Evolutionary conservation across 768 basidiomycete species (phyloP).

Genomic region (Suillus alpinus): DNA sequence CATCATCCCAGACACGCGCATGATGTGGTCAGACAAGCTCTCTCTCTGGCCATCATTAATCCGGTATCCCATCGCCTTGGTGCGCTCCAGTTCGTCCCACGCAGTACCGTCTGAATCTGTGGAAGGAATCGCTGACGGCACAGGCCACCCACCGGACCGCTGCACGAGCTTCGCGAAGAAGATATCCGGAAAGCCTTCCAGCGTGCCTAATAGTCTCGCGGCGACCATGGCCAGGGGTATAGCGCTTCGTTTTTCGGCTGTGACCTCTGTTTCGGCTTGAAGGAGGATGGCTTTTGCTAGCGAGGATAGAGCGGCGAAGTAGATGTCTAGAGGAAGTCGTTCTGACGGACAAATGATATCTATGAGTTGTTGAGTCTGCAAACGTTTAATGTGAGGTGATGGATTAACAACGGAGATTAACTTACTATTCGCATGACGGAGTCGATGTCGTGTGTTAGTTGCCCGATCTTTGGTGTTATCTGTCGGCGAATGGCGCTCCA

Average conservation of each 20-base stretch:
- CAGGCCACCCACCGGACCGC: conserved; percentile 83
- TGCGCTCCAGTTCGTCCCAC: conserved; percentile 41
- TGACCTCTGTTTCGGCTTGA: conserved; percentile 92
- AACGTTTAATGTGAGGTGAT: conserved; percentile 9
- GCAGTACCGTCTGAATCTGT: conserved; percentile 47
- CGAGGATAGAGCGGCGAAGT: conserved; percentile 79
- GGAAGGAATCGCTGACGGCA: conserved; percentile 61
- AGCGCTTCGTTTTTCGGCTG: conserved; percentile 83
- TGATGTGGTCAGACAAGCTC: conserved; percentile 54
- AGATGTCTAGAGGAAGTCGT: conserved; percentile 41
- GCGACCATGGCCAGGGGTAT: conserved; percentile 78
- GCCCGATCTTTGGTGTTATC: conserved; percentile 86
- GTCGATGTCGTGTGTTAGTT: conserved; percentile 68
- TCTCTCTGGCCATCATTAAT: conserved; percentile 48
- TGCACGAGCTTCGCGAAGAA: conserved; percentile 86
- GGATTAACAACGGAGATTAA: conserved; percentile 7
- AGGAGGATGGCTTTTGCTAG: conserved; percentile 83
- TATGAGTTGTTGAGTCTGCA: conserved; percentile 40
- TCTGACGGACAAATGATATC: conserved; percentile 37
- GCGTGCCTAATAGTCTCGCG: conserved; percentile 61
- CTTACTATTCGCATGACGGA: conserved; percentile 67
- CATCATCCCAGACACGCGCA: conserved; percentile 74
- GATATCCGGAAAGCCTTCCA: conserved; percentile 62
- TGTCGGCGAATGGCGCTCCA: conserved; percentile 72
- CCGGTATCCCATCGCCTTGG: conserved; percentile 59